phyloP scores from a whole-genome alignment of 2,329 filamentous ascomycete genomes.

The Penicillium concentricum region DNA sequence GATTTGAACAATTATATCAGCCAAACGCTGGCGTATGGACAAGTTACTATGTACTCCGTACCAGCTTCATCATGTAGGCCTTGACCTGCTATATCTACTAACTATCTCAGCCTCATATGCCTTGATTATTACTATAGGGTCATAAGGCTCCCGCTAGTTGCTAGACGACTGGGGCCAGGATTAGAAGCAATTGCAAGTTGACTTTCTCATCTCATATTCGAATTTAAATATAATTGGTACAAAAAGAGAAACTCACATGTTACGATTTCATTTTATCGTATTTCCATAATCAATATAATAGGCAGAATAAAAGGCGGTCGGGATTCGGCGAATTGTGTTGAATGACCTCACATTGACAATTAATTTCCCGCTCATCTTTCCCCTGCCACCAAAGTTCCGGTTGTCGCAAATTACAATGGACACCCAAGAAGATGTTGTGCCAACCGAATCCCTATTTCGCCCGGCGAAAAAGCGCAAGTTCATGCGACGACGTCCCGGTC shows the following conservation, averaged over 20 bases:
- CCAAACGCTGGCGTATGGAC: too few species aligned
- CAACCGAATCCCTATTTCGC: slow-evolving; percentile 43
- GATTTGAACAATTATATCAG: too few species aligned
- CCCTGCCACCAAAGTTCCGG: not conserved
- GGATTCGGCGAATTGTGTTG: not conserved
- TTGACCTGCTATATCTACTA: too few species aligned
- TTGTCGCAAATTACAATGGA: slow-evolving; percentile 27
- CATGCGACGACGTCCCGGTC: slow-evolving; percentile 44
- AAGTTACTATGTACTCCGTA: too few species aligned
- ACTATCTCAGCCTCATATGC: not conserved
- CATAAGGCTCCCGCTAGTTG: not conserved
- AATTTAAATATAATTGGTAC: not conserved
- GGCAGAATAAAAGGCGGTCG: slow-evolving; percentile 6
- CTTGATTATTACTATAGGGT: not conserved
- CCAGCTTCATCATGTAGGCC: too few species aligned
- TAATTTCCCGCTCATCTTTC: not conserved
- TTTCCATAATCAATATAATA: not conserved
- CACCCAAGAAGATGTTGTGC: slow-evolving; percentile 19
- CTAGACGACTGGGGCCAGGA: too few species aligned
- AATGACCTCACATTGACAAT: slow-evolving; percentile 16
- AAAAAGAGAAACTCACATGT: not conserved
- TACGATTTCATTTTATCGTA: not conserved
- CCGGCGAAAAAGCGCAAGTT: slow-evolving; percentile 53
- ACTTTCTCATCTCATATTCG: too few species aligned
- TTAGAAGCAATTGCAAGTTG: not conserved